Evolutionary conservation across 805 yeast genomes (phyloP), one percentile per base, ranked within the genome.

Genomic region (Teunomyces panamensis): DNA sequence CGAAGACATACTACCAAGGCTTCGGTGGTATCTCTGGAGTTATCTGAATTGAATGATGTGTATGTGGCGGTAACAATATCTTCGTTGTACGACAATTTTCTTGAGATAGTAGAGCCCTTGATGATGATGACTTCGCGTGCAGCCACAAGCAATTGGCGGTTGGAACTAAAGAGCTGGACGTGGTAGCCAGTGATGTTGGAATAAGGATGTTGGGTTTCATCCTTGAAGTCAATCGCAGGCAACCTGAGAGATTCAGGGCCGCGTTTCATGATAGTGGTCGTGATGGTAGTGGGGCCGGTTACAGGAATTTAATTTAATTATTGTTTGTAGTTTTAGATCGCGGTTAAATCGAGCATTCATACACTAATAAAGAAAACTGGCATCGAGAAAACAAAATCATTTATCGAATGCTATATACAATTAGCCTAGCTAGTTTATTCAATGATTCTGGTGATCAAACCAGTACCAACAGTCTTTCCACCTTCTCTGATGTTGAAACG

Each of bases 401-500:
- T 43, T 29, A 32, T 26, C 37, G 24, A 43, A 28, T 42, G 34
- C 49, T 47, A 47, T 47, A 39, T 47, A 47, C 49, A 47, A 39
- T 42, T 29, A 26, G 36, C 33, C 43, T 29, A 39, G 32, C 33
- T 10, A 37, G 29, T 42, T 64, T 78, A 82, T 69, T 85, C 92
- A 56, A 88, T 70, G 71, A 89, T 84, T 75, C 96, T 85, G 63
- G 99, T 94, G 62, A 94, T 83, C 78, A 94, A 78, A 79, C 99
- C 99, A 58, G 99, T 94, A 74, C 97, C 99, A 58, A 94, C 97
- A 57, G 99, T 94, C 79, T 87, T 88, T 71, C 97, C 97, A 77
- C 98, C 97, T 79, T 94, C 99, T 84, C 99, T 94, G 71, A 94
- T 81, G 84, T 94, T 94, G 87, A 94, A 94, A 77, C 98, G 88